Evolutionary conservation across 1,139 yeast species (phyloP), one percentile per base, ranked within the genome.

Genomic region (Nakaseomyces bracarensis): DNA sequence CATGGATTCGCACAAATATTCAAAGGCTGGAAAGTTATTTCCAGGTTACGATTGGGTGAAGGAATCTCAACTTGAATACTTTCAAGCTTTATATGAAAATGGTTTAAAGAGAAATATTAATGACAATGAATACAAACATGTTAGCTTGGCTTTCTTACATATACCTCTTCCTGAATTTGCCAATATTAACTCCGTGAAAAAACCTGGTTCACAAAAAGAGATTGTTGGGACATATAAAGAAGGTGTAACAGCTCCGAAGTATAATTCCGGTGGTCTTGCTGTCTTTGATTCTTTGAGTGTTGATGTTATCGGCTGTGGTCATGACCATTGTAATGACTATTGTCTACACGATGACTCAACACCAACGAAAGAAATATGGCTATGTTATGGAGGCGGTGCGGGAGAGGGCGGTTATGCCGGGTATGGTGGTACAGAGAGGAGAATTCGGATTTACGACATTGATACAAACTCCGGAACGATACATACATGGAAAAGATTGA

Each of bases 381-480:
- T 89, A 34, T 91, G 98, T 57, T 86, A 84, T 55, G 97, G 95
- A 2, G 98, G 98, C 31, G 95, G 82, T 0, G 71, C 74, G 2
- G 98, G 97, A 3, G 93, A 84, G 64, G 97, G 96, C 34, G 98
- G 96, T 0, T 87, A 87, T 57, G 95, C 82, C 3, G 96, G 96
- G 0, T 85, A 87, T 57, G 89, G 86, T 0, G 94, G 91, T 0
- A 84, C 82, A 40, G 68, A 81, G 10, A 73, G 98, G 52, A 71
- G 96, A 45, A 57, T 86, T 42, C 68, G 97, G 42, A 55, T 79
- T 0, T 89, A 71, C 59, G 87, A 83, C 36, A 54, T 87, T 11
- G 80, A 86, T 58, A 64, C 77, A 1, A 59, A 63, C 9, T 58
- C 64, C 1, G 75, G 74, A 1, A 62, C 67, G n/a, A 76, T 89